Percentiles rank a stretch among this genome's conserved stretches.
These are phyloP conservation scores for Sordariomycetes sp. DNA, from an alignment of 2,329 filamentous ascomycete species.

Conservation along the genomic window DNA sequence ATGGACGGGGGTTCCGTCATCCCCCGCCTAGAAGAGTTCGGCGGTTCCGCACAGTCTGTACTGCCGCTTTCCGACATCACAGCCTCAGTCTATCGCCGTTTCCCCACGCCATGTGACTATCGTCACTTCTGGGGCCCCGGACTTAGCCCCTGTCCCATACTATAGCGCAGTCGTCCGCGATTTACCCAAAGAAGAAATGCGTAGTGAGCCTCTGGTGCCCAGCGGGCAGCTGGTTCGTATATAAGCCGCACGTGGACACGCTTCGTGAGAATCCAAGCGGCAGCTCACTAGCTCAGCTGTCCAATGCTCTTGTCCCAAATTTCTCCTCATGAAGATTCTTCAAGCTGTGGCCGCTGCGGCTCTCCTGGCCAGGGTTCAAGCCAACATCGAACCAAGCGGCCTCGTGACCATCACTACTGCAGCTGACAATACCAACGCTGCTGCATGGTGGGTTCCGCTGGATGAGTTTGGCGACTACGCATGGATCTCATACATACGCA, in stretches of 20 bases:
- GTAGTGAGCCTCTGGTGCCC: no score
- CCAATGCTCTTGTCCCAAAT: background rate
- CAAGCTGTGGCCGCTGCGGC: background rate
- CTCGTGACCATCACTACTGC: slow-evolving; percentile 9
- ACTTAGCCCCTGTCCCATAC: no score
- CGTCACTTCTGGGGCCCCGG: background rate
- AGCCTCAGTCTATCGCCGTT: background rate
- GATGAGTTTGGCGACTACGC: slow-evolving; percentile 14
- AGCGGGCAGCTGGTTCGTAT: no score
- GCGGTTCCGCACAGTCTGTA: background rate
- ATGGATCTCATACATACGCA: slow-evolving; percentile 13
- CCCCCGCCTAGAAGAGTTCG: no score
- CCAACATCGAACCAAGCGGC: slow-evolving; percentile 6
- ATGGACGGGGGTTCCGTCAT: background rate
- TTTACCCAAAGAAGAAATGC: background rate
- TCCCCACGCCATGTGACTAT: background rate
- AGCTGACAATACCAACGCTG: slow-evolving; percentile 12
- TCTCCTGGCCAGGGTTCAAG: slow-evolving; percentile 3
- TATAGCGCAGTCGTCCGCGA: no score
- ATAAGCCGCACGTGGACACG: no score
- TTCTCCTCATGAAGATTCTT: background rate
- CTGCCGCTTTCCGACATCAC: background rate
- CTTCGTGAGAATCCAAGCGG: no score
- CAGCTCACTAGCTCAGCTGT: no score
- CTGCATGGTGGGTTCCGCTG: slow-evolving; percentile 15